Evolutionary conservation across 306 rosid genomes (phyloP).

Genomic region (Prunus fruticosa): DNA sequence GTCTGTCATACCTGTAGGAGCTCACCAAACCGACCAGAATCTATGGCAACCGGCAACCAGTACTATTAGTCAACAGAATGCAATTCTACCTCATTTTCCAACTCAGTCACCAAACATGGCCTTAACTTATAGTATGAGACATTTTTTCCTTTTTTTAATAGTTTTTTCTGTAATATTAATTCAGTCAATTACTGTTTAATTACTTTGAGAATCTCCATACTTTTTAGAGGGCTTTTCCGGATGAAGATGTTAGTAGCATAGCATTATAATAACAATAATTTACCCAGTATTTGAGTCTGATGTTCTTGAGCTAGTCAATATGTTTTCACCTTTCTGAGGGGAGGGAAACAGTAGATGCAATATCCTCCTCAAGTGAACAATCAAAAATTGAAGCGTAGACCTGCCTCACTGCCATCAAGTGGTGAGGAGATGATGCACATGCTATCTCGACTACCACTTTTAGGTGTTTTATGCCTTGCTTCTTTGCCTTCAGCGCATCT

Average conservation of each 20-base stretch:
- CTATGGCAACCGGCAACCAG: conserved; percentile 40
- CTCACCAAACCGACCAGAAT: conserved; percentile 72
- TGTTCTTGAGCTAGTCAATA: background rate
- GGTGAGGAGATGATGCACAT: conserved; percentile 84
- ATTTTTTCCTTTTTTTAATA: background rate
- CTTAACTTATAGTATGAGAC: background rate
- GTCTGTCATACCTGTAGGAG: conserved; percentile 75
- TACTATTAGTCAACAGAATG: conserved; percentile 6
- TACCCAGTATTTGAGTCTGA: background rate
- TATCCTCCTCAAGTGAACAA: conserved; percentile 86
- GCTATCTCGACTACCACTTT: conserved; percentile 76
- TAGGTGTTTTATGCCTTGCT: conserved; percentile 45
- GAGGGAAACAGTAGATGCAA: conserved; percentile 48
- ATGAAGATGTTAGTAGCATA: background rate
- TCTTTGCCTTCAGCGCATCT: conserved; percentile 46
- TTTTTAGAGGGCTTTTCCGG: background rate
- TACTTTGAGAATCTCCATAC: background rate
- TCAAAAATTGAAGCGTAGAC: conserved; percentile 64
- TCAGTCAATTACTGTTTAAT: background rate
- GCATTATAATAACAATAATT: background rate
- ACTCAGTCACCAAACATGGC: too few relatives aligned
- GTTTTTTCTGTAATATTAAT: background rate
- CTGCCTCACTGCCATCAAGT: conserved; percentile 79
- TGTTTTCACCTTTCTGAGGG: conserved; percentile 68
- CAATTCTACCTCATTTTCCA: background rate